These are phyloP conservation scores for Globisporangium spinosum DNA, from an alignment of 352 stramenopile species.

Conservation along the genomic window DNA sequence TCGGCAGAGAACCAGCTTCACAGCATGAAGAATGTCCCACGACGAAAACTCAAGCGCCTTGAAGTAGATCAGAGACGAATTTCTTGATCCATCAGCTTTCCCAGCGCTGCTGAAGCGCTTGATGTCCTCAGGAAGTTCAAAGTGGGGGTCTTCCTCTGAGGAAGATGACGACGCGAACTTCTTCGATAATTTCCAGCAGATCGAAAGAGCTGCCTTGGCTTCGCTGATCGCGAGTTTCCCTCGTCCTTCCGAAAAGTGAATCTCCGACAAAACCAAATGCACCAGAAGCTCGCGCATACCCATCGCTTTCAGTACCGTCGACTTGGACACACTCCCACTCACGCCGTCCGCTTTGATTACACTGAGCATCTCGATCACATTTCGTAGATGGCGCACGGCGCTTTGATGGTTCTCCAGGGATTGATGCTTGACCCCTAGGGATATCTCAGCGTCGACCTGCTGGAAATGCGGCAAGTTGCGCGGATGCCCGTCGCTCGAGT, in stretches of 20 bases:
- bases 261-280: slow-evolving; percentile 47
- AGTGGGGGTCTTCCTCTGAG: slow-evolving; percentile 19
- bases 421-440: slow-evolving; percentile 11
- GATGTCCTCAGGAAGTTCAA: slow-evolving; percentile 43
- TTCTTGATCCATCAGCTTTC: slow-evolving; percentile 11
- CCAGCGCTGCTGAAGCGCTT: background rate
- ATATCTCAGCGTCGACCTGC: slow-evolving; percentile 33
- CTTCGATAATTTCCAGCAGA: slow-evolving; percentile 67
- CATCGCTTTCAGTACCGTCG: slow-evolving; percentile 28
- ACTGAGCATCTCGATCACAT: slow-evolving; percentile 7
- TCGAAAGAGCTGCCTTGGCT: slow-evolving; percentile 51
- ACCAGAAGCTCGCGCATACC: slow-evolving; percentile 54
- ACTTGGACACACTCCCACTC: background rate
- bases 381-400: slow-evolving; percentile 28
- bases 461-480: slow-evolving; percentile 20
- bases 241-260: slow-evolving; percentile 47
- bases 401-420: slow-evolving; percentile 11
- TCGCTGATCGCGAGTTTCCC: slow-evolving; percentile 41
- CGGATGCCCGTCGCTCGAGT: background rate
- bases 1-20: slow-evolving; percentile 59
- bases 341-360: slow-evolving; percentile 13
- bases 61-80: slow-evolving; percentile 43
- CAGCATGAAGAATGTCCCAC: slow-evolving; percentile 57
- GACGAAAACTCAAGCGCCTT: slow-evolving; percentile 66
- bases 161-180: slow-evolving; percentile 28